Base-by-base conservation (phyloP, 2,329 filamentous ascomycete species). In the Penicillium crustosum region DNA sequence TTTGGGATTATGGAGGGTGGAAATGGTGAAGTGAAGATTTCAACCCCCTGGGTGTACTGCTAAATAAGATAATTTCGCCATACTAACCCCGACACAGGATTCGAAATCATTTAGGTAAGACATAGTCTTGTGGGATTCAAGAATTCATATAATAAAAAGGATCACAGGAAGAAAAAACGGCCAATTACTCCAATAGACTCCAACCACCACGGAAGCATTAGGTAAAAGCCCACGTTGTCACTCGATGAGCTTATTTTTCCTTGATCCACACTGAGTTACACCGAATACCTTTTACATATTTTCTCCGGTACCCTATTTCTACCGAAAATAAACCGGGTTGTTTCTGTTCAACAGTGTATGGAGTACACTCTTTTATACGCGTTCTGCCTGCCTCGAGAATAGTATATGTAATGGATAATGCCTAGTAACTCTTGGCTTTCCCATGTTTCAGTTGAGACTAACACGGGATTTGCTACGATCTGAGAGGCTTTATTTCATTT, bases 171-270 rank as follows among this genome's bases (percentile, higher is more conserved):
- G 25, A 57, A 49, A 52, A 54, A 41, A 33, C 43, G 53, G 33
- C 29, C 39, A 54, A 19, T 10, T 49, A 66, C 63, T 60, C 53
- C 57, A 59, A 63, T 21, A 36, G 49, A 65, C 64, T 55, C 63
- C 63, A 66, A 66, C 47, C 39, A 21, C 10, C 19, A 57, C 51
- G 57, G 58, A 52, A 55, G 13, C 27, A 65, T 66, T 66, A 66
- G 61, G 64, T 65, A 66, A 66, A 64, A 55, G 29, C 53, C 56
- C 55, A 19, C 56, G 42, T 60, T 54, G 19, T 23, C 21, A 45
- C 29, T 48, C 45, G 44, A 52, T 61, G 60, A 66, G 59, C 63
- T 66, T 66, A 65, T 58, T 65, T 65, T 31, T 57, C 61, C 60
- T 31, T 44, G 53, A 59, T 61, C 63, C 62, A 60, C 62, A 35